Base-by-base conservation (phyloP, 345 rosid genomes). In the Dipteronia dyeriana region DNA sequence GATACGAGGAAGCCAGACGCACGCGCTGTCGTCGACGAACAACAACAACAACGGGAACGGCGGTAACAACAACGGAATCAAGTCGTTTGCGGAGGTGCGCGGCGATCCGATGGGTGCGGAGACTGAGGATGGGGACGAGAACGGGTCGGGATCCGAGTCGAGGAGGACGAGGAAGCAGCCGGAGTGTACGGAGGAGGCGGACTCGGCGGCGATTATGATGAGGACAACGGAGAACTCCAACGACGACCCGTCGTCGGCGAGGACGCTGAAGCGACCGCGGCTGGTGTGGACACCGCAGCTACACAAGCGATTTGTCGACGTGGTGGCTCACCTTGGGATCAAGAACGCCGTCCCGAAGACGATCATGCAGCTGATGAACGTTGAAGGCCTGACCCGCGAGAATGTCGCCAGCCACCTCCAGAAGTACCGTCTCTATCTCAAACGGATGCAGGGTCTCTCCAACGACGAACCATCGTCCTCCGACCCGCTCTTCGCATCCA, bases 351-450 rank as follows among this genome's bases (percentile, higher is more conserved):
- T 97, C 0, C 99, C 99, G 19, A 97, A 97, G 87, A 94, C 98
- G 53, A 94, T 97, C 76, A 97, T 97, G 99, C 99, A 94, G 87
- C 68, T 94, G 81, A 97, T 97, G 99, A 97, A 97, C 76, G 99
- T 97, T 0, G 97, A 94, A 69, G 99, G 99, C 4, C 31, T 97
- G 79, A 97, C 97, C 20, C 87, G 97, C 9, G 98, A 97, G 74
- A 97, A 94, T 85, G 99, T 97, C 1, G 99, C 99, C 1, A 92
- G 96, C 71, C 98, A 97, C 79, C 77, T 97, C 69, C 99, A 97
- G 63, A 97, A 97, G 79, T 97, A 97, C 75, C 84, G 99, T 26
- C 90, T 97, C 4, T 97, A 94, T 76, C 82, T 94, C 74, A 97
- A 89, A 75, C 75, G 99, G 86, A 97, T 92, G 97, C 97, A 94